Conservation (phyloP, 345 rosid genomes). For the Brassica rapa region DNA sequence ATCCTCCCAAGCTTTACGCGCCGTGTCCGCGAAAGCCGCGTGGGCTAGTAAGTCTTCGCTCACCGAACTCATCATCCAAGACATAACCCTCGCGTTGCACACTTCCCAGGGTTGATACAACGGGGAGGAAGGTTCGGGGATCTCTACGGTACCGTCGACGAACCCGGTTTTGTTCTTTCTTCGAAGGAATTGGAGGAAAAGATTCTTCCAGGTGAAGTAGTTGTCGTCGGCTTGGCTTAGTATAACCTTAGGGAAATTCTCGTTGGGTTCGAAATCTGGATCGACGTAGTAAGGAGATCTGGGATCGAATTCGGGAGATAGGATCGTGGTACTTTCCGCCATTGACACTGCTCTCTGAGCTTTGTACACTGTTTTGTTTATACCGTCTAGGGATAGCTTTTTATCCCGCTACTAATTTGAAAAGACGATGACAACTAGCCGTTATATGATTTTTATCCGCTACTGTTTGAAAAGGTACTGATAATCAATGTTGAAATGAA, state of each 20-base stretch:
- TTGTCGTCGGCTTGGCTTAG: slow-evolving; percentile 5
- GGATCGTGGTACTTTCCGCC: not conserved
- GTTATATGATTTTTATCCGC: too few relatives aligned
- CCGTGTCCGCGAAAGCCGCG: not conserved
- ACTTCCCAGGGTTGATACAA: not conserved
- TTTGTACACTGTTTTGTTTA: not conserved
- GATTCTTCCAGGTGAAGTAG: slow-evolving; percentile 13
- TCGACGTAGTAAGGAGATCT: not conserved
- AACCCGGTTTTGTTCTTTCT: not conserved
- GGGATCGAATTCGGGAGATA: not conserved
- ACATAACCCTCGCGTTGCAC: not conserved
- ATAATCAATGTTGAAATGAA: too few relatives aligned
- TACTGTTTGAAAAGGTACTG: too few relatives aligned
- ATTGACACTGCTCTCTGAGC: not conserved
- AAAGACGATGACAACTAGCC: not conserved
- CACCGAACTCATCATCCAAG: not conserved
- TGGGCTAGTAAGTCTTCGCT: not conserved
- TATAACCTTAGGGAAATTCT: not conserved
- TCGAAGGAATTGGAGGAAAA: not conserved
- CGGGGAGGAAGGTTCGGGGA: not conserved
- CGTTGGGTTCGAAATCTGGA: not conserved
- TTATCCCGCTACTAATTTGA: not conserved
- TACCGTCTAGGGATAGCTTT: not conserved
- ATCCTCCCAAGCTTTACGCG: not conserved
- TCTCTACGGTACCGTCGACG: not conserved